These are phyloP conservation scores for Cyphellophora attinorum DNA, from an alignment of 2,329 filamentous ascomycete species.

Conservation along the genomic window DNA sequence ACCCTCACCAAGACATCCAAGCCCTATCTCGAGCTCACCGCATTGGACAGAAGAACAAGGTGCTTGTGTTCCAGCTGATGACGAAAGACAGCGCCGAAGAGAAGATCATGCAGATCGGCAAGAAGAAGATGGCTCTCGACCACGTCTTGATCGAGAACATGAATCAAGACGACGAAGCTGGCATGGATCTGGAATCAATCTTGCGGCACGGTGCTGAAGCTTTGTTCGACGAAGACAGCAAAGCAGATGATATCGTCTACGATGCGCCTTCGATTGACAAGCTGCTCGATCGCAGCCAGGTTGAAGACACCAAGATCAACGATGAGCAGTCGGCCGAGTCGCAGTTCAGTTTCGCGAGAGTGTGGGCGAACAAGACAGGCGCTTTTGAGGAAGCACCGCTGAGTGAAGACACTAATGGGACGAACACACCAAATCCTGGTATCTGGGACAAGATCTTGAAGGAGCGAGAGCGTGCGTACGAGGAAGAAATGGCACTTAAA, in stretches of 20 bases:
- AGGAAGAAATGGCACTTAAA: slow-evolving; percentile 58
- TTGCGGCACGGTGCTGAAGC: slow-evolving; percentile 79
- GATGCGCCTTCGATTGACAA: slow-evolving; percentile 76
- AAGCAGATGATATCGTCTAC: slow-evolving; percentile 64
- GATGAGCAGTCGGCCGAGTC: slow-evolving; percentile 61
- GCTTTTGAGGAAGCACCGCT: slow-evolving; percentile 57
- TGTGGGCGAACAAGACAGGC: slow-evolving; percentile 79
- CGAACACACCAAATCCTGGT: slow-evolving; percentile 44
- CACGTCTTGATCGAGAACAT: slow-evolving; percentile 90
- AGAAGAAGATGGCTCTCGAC: slow-evolving; percentile 91
- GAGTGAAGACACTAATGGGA: slow-evolving; percentile 36
- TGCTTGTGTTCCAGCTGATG: slow-evolving; percentile 89
- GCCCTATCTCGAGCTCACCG: slow-evolving; percentile 88
- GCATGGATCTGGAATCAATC: slow-evolving; percentile 75
- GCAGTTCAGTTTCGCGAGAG: slow-evolving; percentile 79
- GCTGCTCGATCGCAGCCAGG: slow-evolving; percentile 75
- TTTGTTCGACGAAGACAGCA: slow-evolving; percentile 57
- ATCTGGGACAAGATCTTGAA: slow-evolving; percentile 88
- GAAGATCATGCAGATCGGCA: slow-evolving; percentile 90
- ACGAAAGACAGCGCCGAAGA: slow-evolving; percentile 85
- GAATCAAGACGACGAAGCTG: slow-evolving; percentile 70
- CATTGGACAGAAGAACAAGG: slow-evolving; percentile 92
- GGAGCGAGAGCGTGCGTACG: slow-evolving; percentile 69
- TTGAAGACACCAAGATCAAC: slow-evolving; percentile 60
- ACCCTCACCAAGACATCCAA: slow-evolving; percentile 95